A percentile compares a stretch with the other conserved stretches of the same genome.
Conservation (phyloP, 2,329 filamentous ascomycete species). For the Colletotrichum lupini region DNA sequence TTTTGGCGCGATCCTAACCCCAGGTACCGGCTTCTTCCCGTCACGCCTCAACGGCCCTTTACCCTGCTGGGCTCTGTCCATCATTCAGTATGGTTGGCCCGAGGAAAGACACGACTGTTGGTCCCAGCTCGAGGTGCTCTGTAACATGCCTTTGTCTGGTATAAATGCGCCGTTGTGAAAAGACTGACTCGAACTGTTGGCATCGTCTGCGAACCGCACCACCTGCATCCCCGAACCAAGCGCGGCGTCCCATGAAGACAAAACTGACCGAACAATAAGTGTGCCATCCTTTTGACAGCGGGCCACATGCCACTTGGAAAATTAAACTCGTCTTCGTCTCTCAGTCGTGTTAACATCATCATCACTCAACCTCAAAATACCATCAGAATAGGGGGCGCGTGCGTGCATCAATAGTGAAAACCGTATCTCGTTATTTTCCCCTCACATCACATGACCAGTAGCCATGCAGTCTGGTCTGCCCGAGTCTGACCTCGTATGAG, state of each 20-base stretch:
- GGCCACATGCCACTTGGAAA: slow-evolving; percentile 12
- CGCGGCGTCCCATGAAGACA: neutral
- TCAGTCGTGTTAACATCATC: neutral
- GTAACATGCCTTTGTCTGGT: neutral
- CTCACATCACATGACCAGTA: neutral
- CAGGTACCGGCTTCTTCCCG: slow-evolving; percentile 1
- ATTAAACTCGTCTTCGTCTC: neutral
- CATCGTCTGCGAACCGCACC: neutral
- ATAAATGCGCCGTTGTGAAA: neutral
- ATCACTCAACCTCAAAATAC: neutral
- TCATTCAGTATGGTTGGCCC: no score
- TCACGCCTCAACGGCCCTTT: neutral
- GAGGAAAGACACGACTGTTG: no score
- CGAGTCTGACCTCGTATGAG: slow-evolving; percentile 17
- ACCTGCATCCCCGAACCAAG: neutral
- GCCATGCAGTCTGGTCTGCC: neutral
- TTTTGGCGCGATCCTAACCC: slow-evolving; percentile 1
- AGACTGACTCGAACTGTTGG: neutral
- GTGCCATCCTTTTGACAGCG: slow-evolving; percentile 7
- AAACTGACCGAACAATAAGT: neutral
- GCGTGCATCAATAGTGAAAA: slow-evolving; percentile 3
- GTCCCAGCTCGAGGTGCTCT: neutral
- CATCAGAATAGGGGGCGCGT: neutral
- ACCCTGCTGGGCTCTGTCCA: neutral
- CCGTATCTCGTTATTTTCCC: slow-evolving; percentile 13